phyloP scores from a whole-genome alignment of 116 monocot genomes.

The Trichopus zeylanicus region DNA sequence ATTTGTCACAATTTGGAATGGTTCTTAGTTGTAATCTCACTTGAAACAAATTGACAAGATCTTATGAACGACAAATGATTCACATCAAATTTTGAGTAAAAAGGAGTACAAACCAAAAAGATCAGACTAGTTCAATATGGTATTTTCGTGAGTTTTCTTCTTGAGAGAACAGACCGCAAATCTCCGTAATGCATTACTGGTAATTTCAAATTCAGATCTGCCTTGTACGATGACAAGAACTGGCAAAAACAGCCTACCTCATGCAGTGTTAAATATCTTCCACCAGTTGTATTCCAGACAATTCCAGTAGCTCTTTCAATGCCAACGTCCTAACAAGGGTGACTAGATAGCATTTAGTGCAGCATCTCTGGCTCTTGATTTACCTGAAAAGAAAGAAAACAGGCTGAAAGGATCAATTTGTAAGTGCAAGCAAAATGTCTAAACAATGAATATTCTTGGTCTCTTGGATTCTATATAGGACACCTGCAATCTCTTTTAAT shows the following conservation, averaged over 20 bases:
- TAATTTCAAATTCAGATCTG: not conserved
- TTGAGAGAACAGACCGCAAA: no score
- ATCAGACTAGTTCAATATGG: no score
- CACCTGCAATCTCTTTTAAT: no score
- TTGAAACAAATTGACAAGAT: not conserved
- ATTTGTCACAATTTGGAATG: no score
- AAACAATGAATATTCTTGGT: no score
- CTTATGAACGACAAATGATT: not conserved
- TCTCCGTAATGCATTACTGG: no score
- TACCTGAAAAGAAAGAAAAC: slow-evolving; percentile 38
- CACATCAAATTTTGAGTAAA: not conserved
- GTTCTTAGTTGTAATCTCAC: not conserved
- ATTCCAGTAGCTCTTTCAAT: slow-evolving; percentile 92
- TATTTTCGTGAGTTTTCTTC: no score
- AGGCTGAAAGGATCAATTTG: not conserved
- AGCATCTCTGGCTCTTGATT: slow-evolving; percentile 87
- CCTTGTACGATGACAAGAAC: not conserved
- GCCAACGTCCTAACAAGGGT: slow-evolving; percentile 80
- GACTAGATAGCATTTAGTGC: slow-evolving; percentile 89
- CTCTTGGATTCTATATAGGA: no score
- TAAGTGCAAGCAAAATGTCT: no score
- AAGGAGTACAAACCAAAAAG: no score
- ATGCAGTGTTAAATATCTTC: slow-evolving; percentile 73
- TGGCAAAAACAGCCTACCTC: slow-evolving; percentile 34
- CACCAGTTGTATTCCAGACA: slow-evolving; percentile 94